Evolutionary conservation across 2,329 filamentous ascomycete species (phyloP).

Genomic region (Paracoccidioides brasiliensis): DNA sequence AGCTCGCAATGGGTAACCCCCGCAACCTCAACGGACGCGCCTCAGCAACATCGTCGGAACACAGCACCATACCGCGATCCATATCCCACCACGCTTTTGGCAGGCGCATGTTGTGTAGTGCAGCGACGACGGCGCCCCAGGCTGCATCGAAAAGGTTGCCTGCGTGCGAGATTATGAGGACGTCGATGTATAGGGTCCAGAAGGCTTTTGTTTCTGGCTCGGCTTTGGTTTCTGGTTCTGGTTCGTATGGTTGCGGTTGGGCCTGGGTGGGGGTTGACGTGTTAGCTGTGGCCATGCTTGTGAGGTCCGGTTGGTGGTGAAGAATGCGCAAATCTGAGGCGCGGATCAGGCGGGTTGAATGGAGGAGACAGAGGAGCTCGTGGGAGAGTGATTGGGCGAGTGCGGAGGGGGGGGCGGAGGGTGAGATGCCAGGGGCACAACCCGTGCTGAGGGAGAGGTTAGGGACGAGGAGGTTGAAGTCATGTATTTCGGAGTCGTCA

Average conservation of each 20-base stretch:
- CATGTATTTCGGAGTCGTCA: constrained; percentile 35
- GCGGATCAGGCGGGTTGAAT: constrained; percentile 54
- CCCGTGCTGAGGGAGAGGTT: constrained; percentile 90
- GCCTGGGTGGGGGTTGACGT: not conserved
- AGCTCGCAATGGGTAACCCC: constrained; percentile 61
- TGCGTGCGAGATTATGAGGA: constrained; percentile 87
- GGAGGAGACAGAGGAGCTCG: constrained; percentile 61
- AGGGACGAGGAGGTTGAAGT: constrained; percentile 64
- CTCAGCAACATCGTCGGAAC: constrained; percentile 47
- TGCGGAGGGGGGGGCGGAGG: constrained; percentile 65
- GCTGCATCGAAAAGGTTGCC: constrained; percentile 86
- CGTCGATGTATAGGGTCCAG: constrained; percentile 89
- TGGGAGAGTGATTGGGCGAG: constrained; percentile 78
- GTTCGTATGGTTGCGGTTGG: constrained; percentile 28
- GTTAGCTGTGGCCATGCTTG: constrained; percentile 15
- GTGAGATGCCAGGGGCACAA: constrained; percentile 71
- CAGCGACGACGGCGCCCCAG: constrained; percentile 73
- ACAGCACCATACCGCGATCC: constrained; percentile 67
- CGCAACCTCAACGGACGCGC: constrained; percentile 46
- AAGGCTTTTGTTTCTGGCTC: constrained; percentile 58
- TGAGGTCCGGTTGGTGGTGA: constrained; percentile 37
- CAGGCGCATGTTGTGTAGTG: constrained; percentile 62
- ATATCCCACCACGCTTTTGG: constrained; percentile 72
- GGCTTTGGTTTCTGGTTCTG: constrained; percentile 17
- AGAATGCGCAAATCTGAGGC: constrained; percentile 60